A percentile compares a stretch with the other conserved stretches of the same genome.
Evolutionary conservation across 73 alveolate genomes (phyloP).

Genomic region (Loxodes magnus): DNA sequence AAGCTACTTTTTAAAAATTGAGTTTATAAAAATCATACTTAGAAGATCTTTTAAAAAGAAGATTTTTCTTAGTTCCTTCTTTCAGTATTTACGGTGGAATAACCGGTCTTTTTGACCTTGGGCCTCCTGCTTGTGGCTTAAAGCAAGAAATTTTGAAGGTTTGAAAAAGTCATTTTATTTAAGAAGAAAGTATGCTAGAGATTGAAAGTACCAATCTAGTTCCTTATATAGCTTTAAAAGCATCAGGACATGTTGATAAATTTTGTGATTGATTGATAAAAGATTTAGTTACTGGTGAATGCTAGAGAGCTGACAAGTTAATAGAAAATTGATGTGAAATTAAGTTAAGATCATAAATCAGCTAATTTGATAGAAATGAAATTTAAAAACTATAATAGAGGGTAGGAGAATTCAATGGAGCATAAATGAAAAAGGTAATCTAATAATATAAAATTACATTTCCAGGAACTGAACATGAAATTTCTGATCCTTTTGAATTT

Average conservation of each 20-base stretch:
- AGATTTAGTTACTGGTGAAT: slow-evolving; percentile 77
- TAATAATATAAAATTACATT: slow-evolving; percentile 65
- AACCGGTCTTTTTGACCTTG: slow-evolving; percentile 98
- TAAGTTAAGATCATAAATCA: slow-evolving; percentile 43
- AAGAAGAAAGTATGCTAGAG: slow-evolving; percentile 95
- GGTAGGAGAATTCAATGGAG: slow-evolving; percentile 71
- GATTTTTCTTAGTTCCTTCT: slow-evolving; percentile 62
- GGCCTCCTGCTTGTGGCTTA: slow-evolving; percentile 97
- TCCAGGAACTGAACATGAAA: slow-evolving; percentile 94
- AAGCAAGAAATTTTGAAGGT: slow-evolving; percentile 76
- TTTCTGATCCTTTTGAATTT: slow-evolving; percentile 90
- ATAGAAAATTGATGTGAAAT: slow-evolving; percentile 64
- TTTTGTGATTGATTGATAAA: slow-evolving; percentile 96
- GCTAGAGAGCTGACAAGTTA: slow-evolving; percentile 97
- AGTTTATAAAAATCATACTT: no score
- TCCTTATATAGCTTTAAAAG: slow-evolving; percentile 79
- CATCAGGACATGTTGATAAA: slow-evolving; percentile 99
- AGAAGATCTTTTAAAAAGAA: slow-evolving; percentile 82
- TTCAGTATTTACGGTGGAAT: slow-evolving; percentile 97
- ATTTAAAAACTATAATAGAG: slow-evolving; percentile 32
- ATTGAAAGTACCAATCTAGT: slow-evolving; percentile 79
- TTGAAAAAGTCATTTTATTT: slow-evolving; percentile 95
- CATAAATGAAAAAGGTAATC: slow-evolving; percentile 60
- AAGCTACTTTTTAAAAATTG: no score
- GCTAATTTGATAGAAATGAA: slow-evolving; percentile 53